Conservation (phyloP, 495 filamentous ascomycete genomes). For the Talaromyces ruber region DNA sequence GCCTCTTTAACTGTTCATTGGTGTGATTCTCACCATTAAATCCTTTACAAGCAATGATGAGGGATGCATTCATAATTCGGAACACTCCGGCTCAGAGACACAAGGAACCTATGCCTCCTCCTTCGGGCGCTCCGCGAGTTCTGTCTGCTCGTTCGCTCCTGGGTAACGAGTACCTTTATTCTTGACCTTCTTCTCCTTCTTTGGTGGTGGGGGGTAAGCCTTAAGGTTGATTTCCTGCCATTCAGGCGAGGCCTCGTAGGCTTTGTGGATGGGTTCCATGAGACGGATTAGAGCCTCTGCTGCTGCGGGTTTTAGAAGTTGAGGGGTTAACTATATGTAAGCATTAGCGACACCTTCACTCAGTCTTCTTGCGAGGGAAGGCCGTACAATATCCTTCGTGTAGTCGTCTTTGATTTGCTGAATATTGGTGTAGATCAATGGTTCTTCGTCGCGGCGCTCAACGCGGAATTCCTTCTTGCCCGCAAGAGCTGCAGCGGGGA, state of each 20-base stretch:
- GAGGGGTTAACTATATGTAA: constrained; percentile 64
- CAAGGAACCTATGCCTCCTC: neutral
- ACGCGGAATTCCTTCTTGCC: constrained; percentile 31
- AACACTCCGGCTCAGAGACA: neutral
- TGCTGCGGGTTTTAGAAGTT: constrained; percentile 73
- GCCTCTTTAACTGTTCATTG: no score
- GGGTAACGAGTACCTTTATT: constrained; percentile 66
- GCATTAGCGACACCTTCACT: constrained; percentile 13
- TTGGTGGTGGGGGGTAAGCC: constrained; percentile 72
- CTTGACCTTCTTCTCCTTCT: constrained; percentile 74
- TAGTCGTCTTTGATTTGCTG: constrained; percentile 71
- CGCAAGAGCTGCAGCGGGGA: constrained; percentile 50
- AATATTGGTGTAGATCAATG: constrained; percentile 68
- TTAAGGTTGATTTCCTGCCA: constrained; percentile 75
- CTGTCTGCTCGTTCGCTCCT: constrained; percentile 14
- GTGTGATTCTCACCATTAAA: no score
- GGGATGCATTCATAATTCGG: no score
- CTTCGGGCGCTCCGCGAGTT: neutral
- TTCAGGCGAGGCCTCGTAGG: constrained; percentile 59
- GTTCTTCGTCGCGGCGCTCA: constrained; percentile 50
- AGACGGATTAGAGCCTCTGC: constrained; percentile 59
- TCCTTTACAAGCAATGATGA: no score
- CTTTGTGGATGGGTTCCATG: constrained; percentile 64
- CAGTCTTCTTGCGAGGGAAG: neutral
- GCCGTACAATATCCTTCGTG: constrained; percentile 61